Evolutionary conservation across 1,284 basidiomycete genomes (phyloP).

Genomic region (Cryptococcus sp.): DNA sequence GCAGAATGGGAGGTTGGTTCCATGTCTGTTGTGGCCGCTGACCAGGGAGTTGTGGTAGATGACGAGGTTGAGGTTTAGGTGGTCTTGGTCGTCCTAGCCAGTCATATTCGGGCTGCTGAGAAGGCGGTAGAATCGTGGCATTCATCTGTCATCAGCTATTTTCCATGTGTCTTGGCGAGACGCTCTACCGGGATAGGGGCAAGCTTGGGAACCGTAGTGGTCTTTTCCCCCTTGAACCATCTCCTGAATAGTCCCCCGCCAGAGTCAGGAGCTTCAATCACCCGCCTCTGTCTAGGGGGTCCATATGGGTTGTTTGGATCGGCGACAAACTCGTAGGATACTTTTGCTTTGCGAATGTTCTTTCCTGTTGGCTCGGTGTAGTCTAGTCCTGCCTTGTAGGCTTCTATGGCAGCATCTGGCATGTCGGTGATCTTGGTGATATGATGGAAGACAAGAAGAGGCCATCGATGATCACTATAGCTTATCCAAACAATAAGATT

Average conservation of each 20-base stretch:
- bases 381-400: slow-evolving; percentile 6
- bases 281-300: slow-evolving; percentile 3
- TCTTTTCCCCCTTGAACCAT: neutral
- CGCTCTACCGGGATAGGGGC: neutral
- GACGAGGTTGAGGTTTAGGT: neutral
- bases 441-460: too few relatives aligned
- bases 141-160: neutral
- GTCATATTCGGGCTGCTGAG: neutral
- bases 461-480: too few relatives aligned
- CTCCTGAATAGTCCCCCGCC: neutral
- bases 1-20: neutral
- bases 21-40: neutral
- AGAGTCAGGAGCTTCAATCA: slow-evolving; percentile 2
- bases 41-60: neutral
- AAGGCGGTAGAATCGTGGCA: neutral
- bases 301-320: slow-evolving; percentile 5
- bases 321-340: neutral
- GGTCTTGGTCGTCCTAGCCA: neutral
- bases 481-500: too few relatives aligned
- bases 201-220: too few relatives aligned
- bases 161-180: neutral
- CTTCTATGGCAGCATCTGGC: slow-evolving; percentile 13
- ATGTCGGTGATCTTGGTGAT: slow-evolving; percentile 1
- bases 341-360: slow-evolving; percentile 1
- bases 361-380: slow-evolving; percentile 13